These are phyloP conservation scores for Dactylellina cionopaga DNA, from an alignment of 2,329 filamentous ascomycete species.

Conservation along the genomic window DNA sequence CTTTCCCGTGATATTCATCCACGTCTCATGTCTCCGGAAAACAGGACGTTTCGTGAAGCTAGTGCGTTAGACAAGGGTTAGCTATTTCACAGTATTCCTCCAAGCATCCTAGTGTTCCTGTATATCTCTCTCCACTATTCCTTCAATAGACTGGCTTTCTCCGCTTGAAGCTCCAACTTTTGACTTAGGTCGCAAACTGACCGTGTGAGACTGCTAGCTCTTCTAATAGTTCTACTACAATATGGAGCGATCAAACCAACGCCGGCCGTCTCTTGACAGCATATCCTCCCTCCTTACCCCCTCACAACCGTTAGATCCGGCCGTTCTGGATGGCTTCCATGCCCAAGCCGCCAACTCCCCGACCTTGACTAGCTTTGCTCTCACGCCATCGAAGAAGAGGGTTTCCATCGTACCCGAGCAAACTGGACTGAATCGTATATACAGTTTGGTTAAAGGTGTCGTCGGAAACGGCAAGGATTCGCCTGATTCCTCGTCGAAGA, in stretches of 20 bases:
- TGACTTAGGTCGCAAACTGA: slow-evolving; percentile 13
- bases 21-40: slow-evolving; percentile 45
- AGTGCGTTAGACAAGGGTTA: slow-evolving; percentile 50
- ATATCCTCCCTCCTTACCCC: slow-evolving; percentile 41
- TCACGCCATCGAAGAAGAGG: slow-evolving; percentile 36
- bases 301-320: slow-evolving; percentile 41
- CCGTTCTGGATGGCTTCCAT: slow-evolving; percentile 50
- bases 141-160: slow-evolving; percentile 12
- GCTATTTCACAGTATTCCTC: slow-evolving; percentile 1
- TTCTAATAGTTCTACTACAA: neutral
- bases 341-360: slow-evolving; percentile 40
- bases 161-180: neutral
- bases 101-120: neutral
- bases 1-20: neutral
- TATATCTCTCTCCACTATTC: neutral
- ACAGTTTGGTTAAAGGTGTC: slow-evolving; percentile 46
- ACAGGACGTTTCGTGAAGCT: slow-evolving; percentile 28
- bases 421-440: slow-evolving; percentile 48
- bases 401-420: slow-evolving; percentile 42
- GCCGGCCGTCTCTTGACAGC: slow-evolving; percentile 45
- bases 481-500: slow-evolving; percentile 26
- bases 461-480: slow-evolving; percentile 40
- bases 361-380: slow-evolving; percentile 38
- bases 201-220: neutral
- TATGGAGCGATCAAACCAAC: slow-evolving; percentile 40